phyloP scores from a whole-genome alignment of 768 basidiomycete species.

The Crassisporium funariophilum region DNA sequence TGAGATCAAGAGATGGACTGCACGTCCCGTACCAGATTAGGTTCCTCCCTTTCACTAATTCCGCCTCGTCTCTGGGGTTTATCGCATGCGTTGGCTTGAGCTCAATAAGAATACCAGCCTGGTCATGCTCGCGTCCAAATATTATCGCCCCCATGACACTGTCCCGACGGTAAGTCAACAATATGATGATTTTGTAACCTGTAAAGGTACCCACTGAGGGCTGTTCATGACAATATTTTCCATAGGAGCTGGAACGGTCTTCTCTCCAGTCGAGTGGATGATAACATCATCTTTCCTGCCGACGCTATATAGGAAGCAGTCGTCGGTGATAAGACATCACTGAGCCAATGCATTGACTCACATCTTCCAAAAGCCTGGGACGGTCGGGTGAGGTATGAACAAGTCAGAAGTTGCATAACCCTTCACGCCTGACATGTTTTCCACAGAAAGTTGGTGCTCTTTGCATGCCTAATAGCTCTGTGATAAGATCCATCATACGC shows the following conservation, averaged over 20 bases:
- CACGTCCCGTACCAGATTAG: slow-evolving; percentile 46
- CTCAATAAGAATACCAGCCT: slow-evolving; percentile 37
- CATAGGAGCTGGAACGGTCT: slow-evolving; percentile 38
- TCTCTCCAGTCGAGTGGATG: slow-evolving; percentile 37
- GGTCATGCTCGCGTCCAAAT: slow-evolving; percentile 43
- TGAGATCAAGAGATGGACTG: slow-evolving; percentile 1
- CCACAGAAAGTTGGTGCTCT: slow-evolving; percentile 35
- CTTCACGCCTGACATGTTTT: slow-evolving; percentile 36
- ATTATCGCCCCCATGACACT: slow-evolving; percentile 37
- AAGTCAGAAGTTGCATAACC: slow-evolving; percentile 49
- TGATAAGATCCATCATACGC: background rate
- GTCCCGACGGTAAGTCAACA: background rate
- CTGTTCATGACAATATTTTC: slow-evolving; percentile 28
- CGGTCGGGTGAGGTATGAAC: slow-evolving; percentile 45
- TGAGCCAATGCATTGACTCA: slow-evolving; percentile 16
- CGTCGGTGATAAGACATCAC: background rate
- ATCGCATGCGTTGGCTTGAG: slow-evolving; percentile 24
- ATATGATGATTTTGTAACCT: background rate
- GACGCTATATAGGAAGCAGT: slow-evolving; percentile 29
- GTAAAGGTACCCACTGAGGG: slow-evolving; percentile 22
- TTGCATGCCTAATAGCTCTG: slow-evolving; percentile 25
- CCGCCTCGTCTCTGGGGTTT: slow-evolving; percentile 23
- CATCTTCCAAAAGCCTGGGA: slow-evolving; percentile 45
- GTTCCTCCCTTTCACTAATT: slow-evolving; percentile 34
- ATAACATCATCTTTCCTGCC: slow-evolving; percentile 44